Conservation (phyloP, 306 rosid species). For the Prunus campanulata region DNA sequence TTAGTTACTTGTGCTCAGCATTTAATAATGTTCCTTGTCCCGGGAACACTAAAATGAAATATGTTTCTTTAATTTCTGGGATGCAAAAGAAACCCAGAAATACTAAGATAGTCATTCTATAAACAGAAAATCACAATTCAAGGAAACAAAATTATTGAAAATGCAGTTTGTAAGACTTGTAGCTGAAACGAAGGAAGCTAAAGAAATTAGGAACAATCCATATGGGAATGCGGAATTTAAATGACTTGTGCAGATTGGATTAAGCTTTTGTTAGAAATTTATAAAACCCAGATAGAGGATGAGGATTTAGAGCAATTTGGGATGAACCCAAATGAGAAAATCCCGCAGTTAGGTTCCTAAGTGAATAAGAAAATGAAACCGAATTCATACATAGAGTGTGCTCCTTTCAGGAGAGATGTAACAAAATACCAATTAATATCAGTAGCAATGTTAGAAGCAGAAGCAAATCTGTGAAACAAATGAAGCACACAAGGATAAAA, state of each 20-base stretch:
- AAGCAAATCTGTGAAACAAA: background rate
- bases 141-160: background rate
- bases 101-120: background rate
- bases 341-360: background rate
- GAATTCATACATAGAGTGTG: background rate
- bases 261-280: background rate
- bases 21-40: background rate
- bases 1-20: background rate
- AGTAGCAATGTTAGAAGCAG: background rate
- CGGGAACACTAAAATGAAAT: background rate
- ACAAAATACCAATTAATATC: background rate
- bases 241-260: background rate
- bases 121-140: background rate
- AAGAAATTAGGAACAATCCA: background rate
- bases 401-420: background rate
- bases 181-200: background rate
- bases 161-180: background rate
- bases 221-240: background rate
- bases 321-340: constrained; percentile 3
- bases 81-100: background rate
- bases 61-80: background rate
- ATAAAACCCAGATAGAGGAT: background rate
- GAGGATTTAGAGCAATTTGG: background rate
- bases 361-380: background rate
- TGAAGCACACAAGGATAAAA: background rate